These are phyloP conservation scores for Beauveria varroae DNA, from an alignment of 2,329 filamentous ascomycete species.

Conservation along the genomic window DNA sequence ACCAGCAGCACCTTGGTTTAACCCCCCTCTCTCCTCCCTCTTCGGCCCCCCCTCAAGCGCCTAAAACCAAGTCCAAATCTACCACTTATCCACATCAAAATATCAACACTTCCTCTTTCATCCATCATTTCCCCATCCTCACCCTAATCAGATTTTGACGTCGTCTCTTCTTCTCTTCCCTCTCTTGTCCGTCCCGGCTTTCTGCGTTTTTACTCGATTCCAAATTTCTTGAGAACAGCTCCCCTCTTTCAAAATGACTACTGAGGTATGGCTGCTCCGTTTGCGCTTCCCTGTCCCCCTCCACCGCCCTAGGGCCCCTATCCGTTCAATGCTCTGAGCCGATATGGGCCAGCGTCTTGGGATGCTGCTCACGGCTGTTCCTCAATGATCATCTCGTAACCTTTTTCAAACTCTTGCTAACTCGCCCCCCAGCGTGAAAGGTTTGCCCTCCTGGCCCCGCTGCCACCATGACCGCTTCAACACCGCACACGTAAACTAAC, in stretches of 20 bases:
- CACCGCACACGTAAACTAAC: slow-evolving; percentile 19
- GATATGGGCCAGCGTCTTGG: not conserved
- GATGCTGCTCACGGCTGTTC: not conserved
- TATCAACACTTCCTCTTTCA: slow-evolving; percentile 24
- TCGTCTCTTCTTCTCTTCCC: slow-evolving; percentile 12
- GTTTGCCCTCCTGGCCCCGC: slow-evolving; percentile 37
- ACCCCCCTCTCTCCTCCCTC: slow-evolving; percentile 13
- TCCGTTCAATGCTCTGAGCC: not conserved
- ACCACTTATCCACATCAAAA: slow-evolving; percentile 20
- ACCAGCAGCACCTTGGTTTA: not conserved
- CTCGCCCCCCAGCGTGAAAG: slow-evolving; percentile 52
- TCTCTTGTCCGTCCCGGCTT: slow-evolving; percentile 1
- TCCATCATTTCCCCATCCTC: slow-evolving; percentile 19
- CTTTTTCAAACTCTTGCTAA: not conserved
- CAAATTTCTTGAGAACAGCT: slow-evolving; percentile 12
- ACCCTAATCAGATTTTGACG: slow-evolving; percentile 16
- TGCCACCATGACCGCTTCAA: slow-evolving; percentile 15
- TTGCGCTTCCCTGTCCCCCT: slow-evolving; percentile 11
- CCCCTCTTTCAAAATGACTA: slow-evolving; percentile 43
- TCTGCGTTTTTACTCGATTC: slow-evolving; percentile 9
- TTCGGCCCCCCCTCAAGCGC: slow-evolving; percentile 5
- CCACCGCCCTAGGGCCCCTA: slow-evolving; percentile 1
- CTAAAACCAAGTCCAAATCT: slow-evolving; percentile 18
- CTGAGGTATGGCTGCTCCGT: slow-evolving; percentile 46
- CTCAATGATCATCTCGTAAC: not conserved